phyloP scores from a whole-genome alignment of 164 flowering plant genomes.

The Vitis cinerea region DNA sequence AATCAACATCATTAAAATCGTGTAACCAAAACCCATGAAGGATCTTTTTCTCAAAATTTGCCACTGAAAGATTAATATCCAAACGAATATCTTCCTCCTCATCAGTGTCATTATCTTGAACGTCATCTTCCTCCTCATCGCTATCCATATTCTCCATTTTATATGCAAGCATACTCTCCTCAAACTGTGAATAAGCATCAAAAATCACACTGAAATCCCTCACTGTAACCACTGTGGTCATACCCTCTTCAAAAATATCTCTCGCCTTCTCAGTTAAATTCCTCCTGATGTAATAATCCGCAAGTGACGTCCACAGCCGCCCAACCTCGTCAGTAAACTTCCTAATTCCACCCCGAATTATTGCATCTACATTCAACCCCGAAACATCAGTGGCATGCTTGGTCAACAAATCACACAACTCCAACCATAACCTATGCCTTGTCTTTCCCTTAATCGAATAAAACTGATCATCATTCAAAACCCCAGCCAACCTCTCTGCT shows the following conservation, averaged over 20 bases:
- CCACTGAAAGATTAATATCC: slow-evolving; percentile 40
- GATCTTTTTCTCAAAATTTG: slow-evolving; percentile 50
- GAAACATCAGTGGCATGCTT: slow-evolving; percentile 72
- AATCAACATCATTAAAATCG: slow-evolving; percentile 76
- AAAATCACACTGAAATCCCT: slow-evolving; percentile 91
- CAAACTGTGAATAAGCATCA: slow-evolving; percentile 84
- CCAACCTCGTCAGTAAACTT: slow-evolving; percentile 95
- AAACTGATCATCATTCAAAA: slow-evolving; percentile 83
- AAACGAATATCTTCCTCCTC: slow-evolving; percentile 40
- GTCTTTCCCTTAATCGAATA: slow-evolving; percentile 84
- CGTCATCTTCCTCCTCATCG: slow-evolving; percentile 54
- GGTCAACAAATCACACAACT: slow-evolving; percentile 82
- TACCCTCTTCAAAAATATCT: slow-evolving; percentile 92
- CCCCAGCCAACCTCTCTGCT: slow-evolving; percentile 82
- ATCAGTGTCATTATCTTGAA: slow-evolving; percentile 23
- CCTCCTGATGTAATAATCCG: slow-evolving; percentile 83
- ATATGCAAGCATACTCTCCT: slow-evolving; percentile 71
- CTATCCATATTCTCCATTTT: slow-evolving; percentile 67
- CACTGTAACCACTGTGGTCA: slow-evolving; percentile 81
- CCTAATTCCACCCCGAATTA: slow-evolving; percentile 90
- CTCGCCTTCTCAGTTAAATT: slow-evolving; percentile 79
- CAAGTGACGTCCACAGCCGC: slow-evolving; percentile 88
- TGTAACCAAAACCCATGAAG: slow-evolving; percentile 70
- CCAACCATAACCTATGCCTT: slow-evolving; percentile 82
- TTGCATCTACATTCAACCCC: slow-evolving; percentile 93